These are phyloP conservation scores for Pugionium dolabratum DNA, from an alignment of 345 rosid genomes.

Conservation along the genomic window DNA sequence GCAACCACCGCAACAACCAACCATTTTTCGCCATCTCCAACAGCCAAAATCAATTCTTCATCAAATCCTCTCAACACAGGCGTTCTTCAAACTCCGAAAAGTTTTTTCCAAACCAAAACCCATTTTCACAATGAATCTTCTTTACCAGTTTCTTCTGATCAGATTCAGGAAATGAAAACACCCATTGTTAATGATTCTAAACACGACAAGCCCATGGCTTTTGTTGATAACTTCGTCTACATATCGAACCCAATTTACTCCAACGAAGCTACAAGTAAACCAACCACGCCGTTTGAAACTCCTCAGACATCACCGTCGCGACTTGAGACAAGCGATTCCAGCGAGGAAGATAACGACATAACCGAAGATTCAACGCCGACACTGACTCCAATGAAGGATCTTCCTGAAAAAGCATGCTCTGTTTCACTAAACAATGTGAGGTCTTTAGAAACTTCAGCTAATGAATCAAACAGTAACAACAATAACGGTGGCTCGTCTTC, in stretches of 20 bases:
- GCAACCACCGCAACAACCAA: constrained; percentile 12
- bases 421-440: constrained; percentile 56
- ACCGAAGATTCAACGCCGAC: constrained; percentile 56
- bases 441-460: constrained; percentile 55
- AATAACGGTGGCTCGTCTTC: constrained; percentile 52
- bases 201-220: constrained; percentile 29
- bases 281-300: constrained; percentile 70
- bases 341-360: constrained; percentile 42
- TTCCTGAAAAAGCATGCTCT: constrained; percentile 74
- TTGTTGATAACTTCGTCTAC: constrained; percentile 54
- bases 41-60: constrained; percentile 28
- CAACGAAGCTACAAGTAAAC: constrained; percentile 25
- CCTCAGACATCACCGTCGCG: constrained; percentile 82
- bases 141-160: neutral
- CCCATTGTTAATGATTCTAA: too few relatives aligned
- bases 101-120: constrained; percentile 48
- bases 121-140: constrained; percentile 33
- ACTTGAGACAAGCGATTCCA: constrained; percentile 44
- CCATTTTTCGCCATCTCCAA: constrained; percentile 25
- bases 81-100: constrained; percentile 51
- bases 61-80: constrained; percentile 39
- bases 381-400: constrained; percentile 82
- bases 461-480: constrained; percentile 45
- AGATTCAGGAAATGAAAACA: too few relatives aligned
- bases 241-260: constrained; percentile 90